Evolutionary conservation across 371 early-diverging fungal genomes (phyloP), one percentile per base, ranked within the genome.

Genomic region (Lichtheimia ornata): DNA sequence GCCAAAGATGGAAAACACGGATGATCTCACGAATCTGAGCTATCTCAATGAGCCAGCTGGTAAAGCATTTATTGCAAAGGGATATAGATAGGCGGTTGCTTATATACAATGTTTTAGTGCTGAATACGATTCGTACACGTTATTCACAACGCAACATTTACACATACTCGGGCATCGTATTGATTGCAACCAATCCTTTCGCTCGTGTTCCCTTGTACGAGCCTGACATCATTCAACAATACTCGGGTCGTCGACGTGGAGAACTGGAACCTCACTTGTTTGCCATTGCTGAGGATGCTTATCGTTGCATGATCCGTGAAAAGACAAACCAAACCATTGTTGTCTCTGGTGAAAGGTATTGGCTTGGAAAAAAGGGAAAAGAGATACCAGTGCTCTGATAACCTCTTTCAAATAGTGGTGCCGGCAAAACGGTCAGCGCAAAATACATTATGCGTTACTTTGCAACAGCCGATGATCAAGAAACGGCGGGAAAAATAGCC

Each of bases 131-230:
- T 64, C 80, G 82, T 43, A 84, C 92, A 4, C 88, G 97, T 52
- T 98, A 96, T 67, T 75, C 81, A 13, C 93, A 93, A 69, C 89
- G 90, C 65, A 91, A 89, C 74, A 96, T 97, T 62, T 99, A 99
- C 75, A 99, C 99, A n/a, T 98, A 97, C 70, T 97, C 98, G 24
- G 99, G 99, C 53, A 94, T 98, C 59, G 98, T 99, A 53, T 80
- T 99, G 67, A 94, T 99, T 55, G 97, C 99, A 41, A 88, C 95
- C 66, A 99, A 99, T 77, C 99, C 99, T 3, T 99, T 98, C 76
- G 89, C 88, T 44, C 81, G 91, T 27, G 86, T 99, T 45, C 79
- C 88, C 18, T 76, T 97, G 28, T 97, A 99, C 74, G 87, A 90
- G 27, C 88, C 88, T 22, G 94, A 97, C 55, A 85, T 94, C 53